Evolutionary conservation across 331 rosid species (phyloP), one percentile per base, ranked within the genome.

Genomic region (Prunus yedoensis): DNA sequence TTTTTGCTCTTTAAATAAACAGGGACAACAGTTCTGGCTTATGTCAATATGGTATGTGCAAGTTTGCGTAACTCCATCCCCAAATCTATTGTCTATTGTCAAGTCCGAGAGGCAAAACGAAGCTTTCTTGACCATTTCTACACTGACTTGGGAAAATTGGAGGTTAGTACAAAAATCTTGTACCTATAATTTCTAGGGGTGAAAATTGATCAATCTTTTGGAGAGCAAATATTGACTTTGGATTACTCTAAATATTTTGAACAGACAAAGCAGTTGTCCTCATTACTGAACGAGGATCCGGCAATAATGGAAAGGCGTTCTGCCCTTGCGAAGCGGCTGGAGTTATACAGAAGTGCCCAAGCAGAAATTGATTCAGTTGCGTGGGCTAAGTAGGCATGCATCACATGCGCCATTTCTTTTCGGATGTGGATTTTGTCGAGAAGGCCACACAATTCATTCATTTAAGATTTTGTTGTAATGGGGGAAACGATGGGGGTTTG

Each of bases 71-170:
- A 93, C 86, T 91, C 91, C 21, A 91, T 93, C 78, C 98, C 97
- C 0, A 93, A 93, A 78, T 93, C 97, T 52, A 61, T 89, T 21
- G 98, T 93, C 67, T 86, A 89, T 66, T 91, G 97, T 74, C 98
- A 93, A 88, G 97, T 93, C 79, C 88, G 94, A 4, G 98, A 93
- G 82, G 98, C 97, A 32, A 93, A 93, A 83, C 81, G 97, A 72
- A 81, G 90, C 87, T 84, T 93, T 8, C 97, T 91, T 18, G 97
- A 89, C 73, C 93, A 86, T 79, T 93, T 93, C 75, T 93, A 87
- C 86, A 79, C 90, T 0, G 98, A 93, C 1, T 59, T 93, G 72
- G 98, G 97, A 56, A 91, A 87, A 89, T 49, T 91, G 78, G 98
- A 93, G 84, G 98, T 91, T 73, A 85, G 73, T 51, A 60, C 23